phyloP scores from a whole-genome alignment of 805 yeast genomes.

The Peterozyma xylosa region DNA sequence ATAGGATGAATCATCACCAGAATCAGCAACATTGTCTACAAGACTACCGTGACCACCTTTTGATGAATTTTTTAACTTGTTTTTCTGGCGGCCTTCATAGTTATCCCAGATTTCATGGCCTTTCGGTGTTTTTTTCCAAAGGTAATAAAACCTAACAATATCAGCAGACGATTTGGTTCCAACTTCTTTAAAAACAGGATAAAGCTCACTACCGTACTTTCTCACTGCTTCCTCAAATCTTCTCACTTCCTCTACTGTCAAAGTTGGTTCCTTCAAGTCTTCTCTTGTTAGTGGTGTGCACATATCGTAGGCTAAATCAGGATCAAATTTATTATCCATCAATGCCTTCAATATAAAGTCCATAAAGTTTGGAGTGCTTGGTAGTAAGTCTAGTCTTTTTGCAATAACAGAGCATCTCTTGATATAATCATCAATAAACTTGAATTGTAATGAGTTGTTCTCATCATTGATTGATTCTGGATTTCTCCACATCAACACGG shows the following conservation, averaged over 20 bases:
- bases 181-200: conserved; percentile 66
- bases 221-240: conserved; percentile 71
- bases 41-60: conserved; percentile 14
- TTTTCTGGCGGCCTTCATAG: conserved; percentile 61
- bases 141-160: conserved; percentile 80
- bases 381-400: conserved; percentile 38
- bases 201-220: conserved; percentile 70
- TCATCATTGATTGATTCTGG: conserved; percentile 20
- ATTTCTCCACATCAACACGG: conserved; percentile 60
- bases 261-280: conserved; percentile 68
- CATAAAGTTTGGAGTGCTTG: conserved; percentile 72
- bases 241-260: conserved; percentile 52
- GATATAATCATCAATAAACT: conserved; percentile 44
- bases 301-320: conserved; percentile 35
- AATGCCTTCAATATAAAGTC: conserved; percentile 62
- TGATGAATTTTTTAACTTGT: conserved; percentile 35
- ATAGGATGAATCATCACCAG: conserved; percentile 66
- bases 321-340: conserved; percentile 44
- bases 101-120: conserved; percentile 82
- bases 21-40: conserved; percentile 47
- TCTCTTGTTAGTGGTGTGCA: conserved; percentile 46
- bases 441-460: conserved; percentile 5
- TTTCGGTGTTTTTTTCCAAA: conserved; percentile 81
- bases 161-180: conserved; percentile 65
- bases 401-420: conserved; percentile 52